Base-by-base conservation (phyloP, 2,329 filamentous ascomycete genomes). In the Hypoxylon rubiginosum region DNA sequence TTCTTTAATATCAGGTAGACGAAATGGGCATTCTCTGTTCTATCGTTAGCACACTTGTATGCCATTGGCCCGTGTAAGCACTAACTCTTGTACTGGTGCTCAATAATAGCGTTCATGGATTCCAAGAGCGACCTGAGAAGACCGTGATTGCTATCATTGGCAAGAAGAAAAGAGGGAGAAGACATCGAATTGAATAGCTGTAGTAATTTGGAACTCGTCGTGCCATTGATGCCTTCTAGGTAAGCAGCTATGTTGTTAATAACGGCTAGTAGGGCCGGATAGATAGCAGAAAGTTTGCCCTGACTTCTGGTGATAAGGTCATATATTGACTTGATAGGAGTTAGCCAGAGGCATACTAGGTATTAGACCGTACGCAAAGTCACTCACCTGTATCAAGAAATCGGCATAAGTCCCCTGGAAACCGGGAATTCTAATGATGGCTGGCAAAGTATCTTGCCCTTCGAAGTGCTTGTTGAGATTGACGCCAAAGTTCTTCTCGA, bases 101-200 rank as follows among this genome's bases (percentile, higher is more conserved):
- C 96, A 39, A 98, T 83, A 46, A 97, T 91, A 1, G 93, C 89
- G 76, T 96, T 97, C 75, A 98, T 90, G 0, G 93, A 94, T 75
- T 97, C 93, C 9, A 99, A 84, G 26, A 98, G 81, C 0, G 94
- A 94, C 52, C 89, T 87, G 6, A 99, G 83, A 4, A 98, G 86
- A 32, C 84, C 82, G 76, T 98, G 92, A 71, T 99, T 99, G 39
- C 88, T 92, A 63, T 99, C 96, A 73, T 97, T 98, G 7, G 93
- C 93, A 17, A 98, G 83, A 9, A 99, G 82, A 77, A 98, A 99
- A 32, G 92, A 93, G 0, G 96, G 95, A 0, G 94, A 92, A 8
- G 95, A 97, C 92, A 98, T 97, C 34, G 92, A 96, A 4, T 90
- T 88, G 77, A 97, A 97, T 0, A 98, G 83, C 73, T 97, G 94